Percentiles rank a stretch among this genome's conserved stretches.
These are phyloP conservation scores for Rusavskia elegans DNA, from an alignment of 495 filamentous ascomycete species.

Conservation along the genomic window DNA sequence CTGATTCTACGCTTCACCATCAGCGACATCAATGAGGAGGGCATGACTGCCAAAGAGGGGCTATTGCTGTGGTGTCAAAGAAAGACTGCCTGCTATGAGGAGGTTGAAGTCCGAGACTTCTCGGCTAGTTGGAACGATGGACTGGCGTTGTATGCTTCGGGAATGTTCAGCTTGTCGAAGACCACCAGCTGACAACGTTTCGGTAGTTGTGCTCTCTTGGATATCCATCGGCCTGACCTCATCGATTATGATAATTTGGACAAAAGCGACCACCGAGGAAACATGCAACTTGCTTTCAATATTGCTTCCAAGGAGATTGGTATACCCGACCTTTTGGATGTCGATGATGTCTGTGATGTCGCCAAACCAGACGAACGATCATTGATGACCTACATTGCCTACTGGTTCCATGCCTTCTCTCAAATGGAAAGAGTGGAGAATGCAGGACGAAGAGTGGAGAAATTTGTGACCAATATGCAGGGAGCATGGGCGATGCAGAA, in stretches of 20 bases:
- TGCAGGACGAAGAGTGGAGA: constrained; percentile 88
- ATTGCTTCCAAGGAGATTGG: constrained; percentile 93
- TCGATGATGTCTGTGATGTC: constrained; percentile 96
- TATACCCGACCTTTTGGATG: constrained; percentile 87
- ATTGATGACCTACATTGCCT: constrained; percentile 98
- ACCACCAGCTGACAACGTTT: background rate
- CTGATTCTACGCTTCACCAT: constrained; percentile 96
- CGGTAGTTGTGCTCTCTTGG: constrained; percentile 65
- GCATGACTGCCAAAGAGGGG: constrained; percentile 94
- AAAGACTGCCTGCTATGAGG: constrained; percentile 96
- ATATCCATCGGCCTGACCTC: constrained; percentile 91
- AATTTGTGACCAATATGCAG: constrained; percentile 97
- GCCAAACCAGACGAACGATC: constrained; percentile 88
- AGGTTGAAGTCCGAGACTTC: constrained; percentile 88
- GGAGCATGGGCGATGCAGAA: constrained; percentile 99
- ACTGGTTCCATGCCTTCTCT: constrained; percentile 99
- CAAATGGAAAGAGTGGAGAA: constrained; percentile 97
- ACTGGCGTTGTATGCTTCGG: constrained; percentile 51
- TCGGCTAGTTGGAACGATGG: constrained; percentile 94
- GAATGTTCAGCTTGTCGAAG: background rate
- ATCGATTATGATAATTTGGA: constrained; percentile 93
- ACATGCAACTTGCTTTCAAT: constrained; percentile 95
- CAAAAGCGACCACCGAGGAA: constrained; percentile 86
- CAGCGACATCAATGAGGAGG: constrained; percentile 95
- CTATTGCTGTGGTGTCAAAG: constrained; percentile 93